Conservation (phyloP, 176 grass and related monocot genomes). For the Leersia perrieri region DNA sequence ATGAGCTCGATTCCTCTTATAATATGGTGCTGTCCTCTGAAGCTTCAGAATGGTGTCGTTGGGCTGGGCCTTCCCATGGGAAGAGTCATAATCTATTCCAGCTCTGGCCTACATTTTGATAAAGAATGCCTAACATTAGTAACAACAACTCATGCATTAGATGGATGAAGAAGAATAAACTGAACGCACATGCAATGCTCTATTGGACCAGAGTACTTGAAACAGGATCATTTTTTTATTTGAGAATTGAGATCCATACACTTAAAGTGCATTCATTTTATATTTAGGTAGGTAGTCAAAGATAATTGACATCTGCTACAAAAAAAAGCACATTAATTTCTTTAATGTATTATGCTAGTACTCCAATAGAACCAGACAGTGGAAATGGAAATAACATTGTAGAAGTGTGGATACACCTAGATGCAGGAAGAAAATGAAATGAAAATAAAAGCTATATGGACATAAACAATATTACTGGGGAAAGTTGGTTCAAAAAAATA, state of each 20-base stretch:
- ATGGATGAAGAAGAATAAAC: not conserved
- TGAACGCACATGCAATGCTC: not conserved
- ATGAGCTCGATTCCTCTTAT: slow-evolving; percentile 95
- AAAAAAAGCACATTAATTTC: not conserved
- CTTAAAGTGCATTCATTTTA: not conserved
- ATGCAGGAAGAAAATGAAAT: not conserved
- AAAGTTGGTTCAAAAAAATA: not conserved
- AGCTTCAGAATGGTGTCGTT: slow-evolving; percentile 97
- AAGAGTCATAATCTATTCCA: slow-evolving; percentile 95
- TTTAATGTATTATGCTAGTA: not conserved
- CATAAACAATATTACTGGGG: not conserved
- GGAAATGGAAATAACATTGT: not conserved
- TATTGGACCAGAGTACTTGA: not conserved
- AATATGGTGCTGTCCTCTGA: slow-evolving; percentile 97
- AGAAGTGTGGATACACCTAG: not conserved
- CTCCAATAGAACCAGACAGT: not conserved
- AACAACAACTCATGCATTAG: not conserved
- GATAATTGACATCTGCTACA: not conserved
- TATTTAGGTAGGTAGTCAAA: not conserved
- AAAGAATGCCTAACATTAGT: not conserved
- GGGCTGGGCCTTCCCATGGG: slow-evolving; percentile 75
- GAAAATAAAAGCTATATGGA: not conserved
- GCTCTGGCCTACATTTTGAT: slow-evolving; percentile 64
- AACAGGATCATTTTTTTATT: not conserved
- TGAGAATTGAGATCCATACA: not conserved